Evolutionary conservation across 2,329 filamentous ascomycete genomes (phyloP).

Genomic region (Nothophaeocryptopus gaeumannii): DNA sequence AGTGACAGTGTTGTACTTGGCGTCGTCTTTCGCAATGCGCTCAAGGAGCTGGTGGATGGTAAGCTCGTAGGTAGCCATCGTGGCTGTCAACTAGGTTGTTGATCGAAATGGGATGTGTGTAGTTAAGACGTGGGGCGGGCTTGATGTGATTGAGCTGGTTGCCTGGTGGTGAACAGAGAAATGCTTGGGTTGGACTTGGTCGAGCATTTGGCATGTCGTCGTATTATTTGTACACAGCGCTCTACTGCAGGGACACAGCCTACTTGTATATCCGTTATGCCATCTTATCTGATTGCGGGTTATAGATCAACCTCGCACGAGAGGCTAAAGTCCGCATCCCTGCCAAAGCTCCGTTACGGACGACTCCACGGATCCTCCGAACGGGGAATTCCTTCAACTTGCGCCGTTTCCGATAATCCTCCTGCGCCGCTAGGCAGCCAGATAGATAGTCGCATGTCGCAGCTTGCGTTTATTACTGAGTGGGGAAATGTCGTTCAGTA

Average conservation of each 20-base stretch:
- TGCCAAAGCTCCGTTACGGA: neutral
- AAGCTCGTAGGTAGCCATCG: constrained; percentile 25
- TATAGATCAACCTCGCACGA: neutral
- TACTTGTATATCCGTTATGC: constrained; percentile 10
- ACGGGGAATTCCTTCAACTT: neutral
- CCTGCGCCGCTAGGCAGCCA: neutral
- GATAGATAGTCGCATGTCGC: too few relatives aligned
- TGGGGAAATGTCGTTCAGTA: too few relatives aligned
- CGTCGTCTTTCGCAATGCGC: constrained; percentile 20
- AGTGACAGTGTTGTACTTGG: neutral
- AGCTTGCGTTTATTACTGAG: too few relatives aligned
- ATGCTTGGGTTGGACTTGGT: too few relatives aligned
- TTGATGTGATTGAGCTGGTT: neutral
- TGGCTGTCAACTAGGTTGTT: neutral
- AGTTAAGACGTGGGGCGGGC: neutral
- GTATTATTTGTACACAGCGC: constrained; percentile 5
- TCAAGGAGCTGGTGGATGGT: constrained; percentile 23
- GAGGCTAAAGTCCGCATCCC: neutral
- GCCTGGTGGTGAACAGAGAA: too few relatives aligned
- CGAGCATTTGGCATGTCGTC: too few relatives aligned
- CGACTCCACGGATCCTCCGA: constrained; percentile 6
- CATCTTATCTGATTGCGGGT: constrained; percentile 19
- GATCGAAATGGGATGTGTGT: neutral
- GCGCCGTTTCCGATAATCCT: neutral
- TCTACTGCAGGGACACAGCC: constrained; percentile 9